phyloP scores from a whole-genome alignment of 1,284 basidiomycete genomes.

The Lignosus rhinocerotis region DNA sequence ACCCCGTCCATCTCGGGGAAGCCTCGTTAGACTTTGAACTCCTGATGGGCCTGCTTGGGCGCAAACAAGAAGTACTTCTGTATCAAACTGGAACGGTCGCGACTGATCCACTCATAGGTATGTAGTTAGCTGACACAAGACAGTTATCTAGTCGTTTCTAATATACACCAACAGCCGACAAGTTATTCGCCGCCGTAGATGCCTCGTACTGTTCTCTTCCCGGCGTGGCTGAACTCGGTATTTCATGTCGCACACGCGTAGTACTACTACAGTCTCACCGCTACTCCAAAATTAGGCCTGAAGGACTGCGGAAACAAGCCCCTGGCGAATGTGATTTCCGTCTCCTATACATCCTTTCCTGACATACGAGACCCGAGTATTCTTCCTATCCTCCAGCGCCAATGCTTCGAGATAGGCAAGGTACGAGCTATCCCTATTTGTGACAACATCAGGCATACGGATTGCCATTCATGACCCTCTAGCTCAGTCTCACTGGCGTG shows the following conservation, averaged over 20 bases:
- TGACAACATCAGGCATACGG: neutral
- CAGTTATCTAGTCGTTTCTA: neutral
- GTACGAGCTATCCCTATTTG: constrained; percentile 27
- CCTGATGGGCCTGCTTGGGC: constrained; percentile 44
- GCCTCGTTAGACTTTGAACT: constrained; percentile 53
- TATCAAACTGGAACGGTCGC: constrained; percentile 29
- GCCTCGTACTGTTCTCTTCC: neutral
- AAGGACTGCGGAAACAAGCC: constrained; percentile 38
- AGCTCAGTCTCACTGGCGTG: constrained; percentile 17
- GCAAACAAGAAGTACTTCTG: constrained; percentile 39
- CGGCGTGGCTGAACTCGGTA: constrained; percentile 39
- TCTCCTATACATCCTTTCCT: constrained; percentile 40
- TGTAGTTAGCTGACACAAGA: neutral
- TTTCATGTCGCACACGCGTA: constrained; percentile 27
- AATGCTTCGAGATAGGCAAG: constrained; percentile 43
- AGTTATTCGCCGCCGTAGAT: neutral
- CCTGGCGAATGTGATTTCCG: constrained; percentile 37
- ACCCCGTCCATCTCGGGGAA: constrained; percentile 49
- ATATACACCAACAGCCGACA: neutral
- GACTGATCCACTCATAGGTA: constrained; percentile 7
- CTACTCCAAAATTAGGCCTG: constrained; percentile 33
- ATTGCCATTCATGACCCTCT: constrained; percentile 17
- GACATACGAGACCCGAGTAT: constrained; percentile 46
- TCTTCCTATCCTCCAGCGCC: constrained; percentile 43
- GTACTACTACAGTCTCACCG: no score